Evolutionary conservation across 495 filamentous ascomycete species (phyloP), one percentile per base, ranked within the genome.

Genomic region (Aspergillus mulundensis): DNA sequence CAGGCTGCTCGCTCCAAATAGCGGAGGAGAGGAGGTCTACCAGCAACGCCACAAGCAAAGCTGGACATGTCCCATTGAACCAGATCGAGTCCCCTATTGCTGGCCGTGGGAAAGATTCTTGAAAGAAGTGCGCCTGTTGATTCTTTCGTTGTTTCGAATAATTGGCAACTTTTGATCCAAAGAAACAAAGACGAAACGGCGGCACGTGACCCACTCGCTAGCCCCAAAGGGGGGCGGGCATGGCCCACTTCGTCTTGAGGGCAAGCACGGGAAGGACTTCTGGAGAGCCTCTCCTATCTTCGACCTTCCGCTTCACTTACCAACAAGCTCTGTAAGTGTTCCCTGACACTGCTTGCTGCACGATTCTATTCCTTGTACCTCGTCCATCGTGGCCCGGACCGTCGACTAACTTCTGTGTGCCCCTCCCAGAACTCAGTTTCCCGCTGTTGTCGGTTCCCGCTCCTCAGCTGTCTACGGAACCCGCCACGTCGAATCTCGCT

Each of bases 281-380:
- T 64, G 64, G 59, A 66, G 63, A 58, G 60, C 60, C 25, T 28
- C 62, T 67, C 59, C 65, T 62, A 67, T 69, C 65, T 59, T 64
- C 61, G 58, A 24, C 68, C 64, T 59, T 63, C 61, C 61, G 16
- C 36, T 56, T 43, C 56, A 50, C 53, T 57, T 44, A 24, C 40
- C 42, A 49, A 5, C 40, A 47, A 40, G 28, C 11, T 20, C 21
- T 57, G 54, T 57, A 40, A 50, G 54, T 56, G 32, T 6, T 45
- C 14, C 11, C 3, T 45, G 8, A 45, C 5, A 11, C 3, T 24
- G 38, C 38, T 40, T 40, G 14, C 38, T 18, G n/a, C 38, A 40
- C 14, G 15, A 3, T 18, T 6, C n/a, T 5, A 10, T 10, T 16
- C n/a, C n/a, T 16, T 3, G n/a, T 6, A 10, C 14, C 14, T 20